Evolutionary conservation across 2,329 filamentous ascomycete genomes (phyloP), one percentile per base, ranked within the genome.

Genomic region (Claviceps fusiformis): DNA sequence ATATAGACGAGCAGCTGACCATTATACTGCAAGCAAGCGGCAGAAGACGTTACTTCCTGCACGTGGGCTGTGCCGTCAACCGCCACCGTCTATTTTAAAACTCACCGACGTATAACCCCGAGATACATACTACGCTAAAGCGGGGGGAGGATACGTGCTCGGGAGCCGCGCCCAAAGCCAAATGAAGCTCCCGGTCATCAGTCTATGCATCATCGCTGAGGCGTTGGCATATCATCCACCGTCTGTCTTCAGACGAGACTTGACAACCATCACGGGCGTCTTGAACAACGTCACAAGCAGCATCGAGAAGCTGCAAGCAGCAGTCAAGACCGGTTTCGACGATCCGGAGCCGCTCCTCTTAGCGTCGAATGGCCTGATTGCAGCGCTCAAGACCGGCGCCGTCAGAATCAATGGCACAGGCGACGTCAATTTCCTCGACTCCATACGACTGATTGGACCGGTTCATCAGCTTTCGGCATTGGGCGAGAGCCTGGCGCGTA

Each of bases 181-280:
- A 7, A 54, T 54, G 53, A 54, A 50, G 53, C 27, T 44, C 35
- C 44, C 63, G 63, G 37, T 65, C 65, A 15, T 50, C 33, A 5
- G 17, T 6, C 35, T 47, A 3, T 45, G 53, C 46, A 27, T 54
- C 11, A n/a, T 37, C 13, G 46, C 24, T 11, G 17, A 33, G 47
- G 53, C 46, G 19, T 39, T 54, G 27, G 53, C 45, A 37, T 33
- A 50, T 24, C 11, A 49, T 13, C 11, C 46, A 24, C 11, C 27
- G 2, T 7, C 29, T 8, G 9, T 35, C 9, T 8, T 29, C 24
- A 43, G 27, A 44, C 46, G 53, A 33, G 46, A 54, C 45, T 10
- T 54, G n/a, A 24, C 35, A 3, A 54, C 53, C 5, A 50, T 54
- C 27, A 50, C 46, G 4, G 9, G 27, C 19, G 37, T 50, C 4